phyloP scores from a whole-genome alignment of 2,329 filamentous ascomycete species.

The Triangularia setosa region DNA sequence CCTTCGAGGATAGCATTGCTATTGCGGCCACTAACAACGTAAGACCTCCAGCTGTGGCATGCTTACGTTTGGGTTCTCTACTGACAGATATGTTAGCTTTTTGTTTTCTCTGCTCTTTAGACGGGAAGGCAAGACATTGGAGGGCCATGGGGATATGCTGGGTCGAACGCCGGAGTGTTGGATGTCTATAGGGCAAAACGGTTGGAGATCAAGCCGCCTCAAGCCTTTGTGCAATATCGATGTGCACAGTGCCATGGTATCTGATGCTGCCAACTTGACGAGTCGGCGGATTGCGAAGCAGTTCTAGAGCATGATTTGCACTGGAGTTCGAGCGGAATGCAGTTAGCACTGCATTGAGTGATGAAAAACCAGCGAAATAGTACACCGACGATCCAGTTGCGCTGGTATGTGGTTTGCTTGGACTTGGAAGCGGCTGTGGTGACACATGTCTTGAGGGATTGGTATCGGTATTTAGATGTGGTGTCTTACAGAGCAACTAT shows the following conservation, averaged over 20 bases:
- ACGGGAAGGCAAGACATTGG: slow-evolving; percentile 12
- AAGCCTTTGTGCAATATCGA: neutral
- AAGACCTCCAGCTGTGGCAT: slow-evolving; percentile 42
- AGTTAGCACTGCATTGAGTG: neutral
- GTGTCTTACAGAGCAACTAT: slow-evolving; percentile 1
- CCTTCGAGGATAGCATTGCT: slow-evolving; percentile 98
- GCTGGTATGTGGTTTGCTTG: slow-evolving; percentile 1
- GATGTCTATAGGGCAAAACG: neutral
- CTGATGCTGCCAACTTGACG: neutral
- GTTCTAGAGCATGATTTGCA: slow-evolving; percentile 7
- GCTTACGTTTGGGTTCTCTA: neutral
- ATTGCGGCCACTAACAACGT: slow-evolving; percentile 99
- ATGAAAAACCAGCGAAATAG: neutral
- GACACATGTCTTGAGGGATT: slow-evolving; percentile 1
- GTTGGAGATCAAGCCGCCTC: neutral
- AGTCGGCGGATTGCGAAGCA: neutral
- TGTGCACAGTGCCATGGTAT: neutral
- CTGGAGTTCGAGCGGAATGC: neutral
- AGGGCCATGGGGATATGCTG: neutral
- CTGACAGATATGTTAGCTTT: slow-evolving; percentile 31
- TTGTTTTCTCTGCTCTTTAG: slow-evolving; percentile 34
- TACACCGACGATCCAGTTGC: neutral
- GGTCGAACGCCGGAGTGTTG: neutral
- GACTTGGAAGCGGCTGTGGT: neutral
- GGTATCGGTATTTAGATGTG: slow-evolving; percentile 7